Base-by-base conservation (phyloP, 2,329 filamentous ascomycete species). In the Ascochyta koolunga region DNA sequence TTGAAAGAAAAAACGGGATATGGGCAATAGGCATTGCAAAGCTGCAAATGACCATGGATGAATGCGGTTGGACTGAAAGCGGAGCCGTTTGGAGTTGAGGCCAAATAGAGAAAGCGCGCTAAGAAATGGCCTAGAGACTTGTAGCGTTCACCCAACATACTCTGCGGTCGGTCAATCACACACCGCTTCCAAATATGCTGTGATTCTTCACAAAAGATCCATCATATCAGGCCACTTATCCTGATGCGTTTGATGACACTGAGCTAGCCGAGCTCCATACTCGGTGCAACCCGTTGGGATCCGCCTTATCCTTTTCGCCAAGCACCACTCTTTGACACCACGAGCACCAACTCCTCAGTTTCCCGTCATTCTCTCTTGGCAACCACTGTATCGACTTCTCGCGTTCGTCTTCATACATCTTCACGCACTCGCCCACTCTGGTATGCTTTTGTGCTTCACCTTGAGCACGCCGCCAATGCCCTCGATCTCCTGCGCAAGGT, bases 401-500 rank as follows among this genome's bases (percentile, higher is more conserved):
- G 18, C 64, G 61, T 58, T 76, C 86, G 7, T 82, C 91, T 60
- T 90, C 89, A 77, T 88, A 92, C 71, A 96, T 91, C 58, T 89
- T 89, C 11, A 97, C 93, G 58, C 89, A 91, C 4, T 89, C 89
- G 1, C 93, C 93, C 0, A 97, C 87, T 55, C 83, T 84, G 5
- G 96, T 86, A 78, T 91, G 88, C 66, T 88, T 88, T 95, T 90
- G n/a, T 89, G 82, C 77, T 93, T 96, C 57, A 88, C 89, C 80
- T 96, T 96, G 47, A 97, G 86, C 13, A 89, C 84, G 0, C 93
- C 93, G 10, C 93, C 93, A 38, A 97, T 90, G 2, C 93, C 93
- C 68, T 96, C 91, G 56, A 97, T 90, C 75, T 97, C 93, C 69
- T 96, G 92, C 36, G 90, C 83, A 51, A 87, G 83, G 69, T 96